Base-by-base conservation (phyloP, 768 basidiomycete genomes). In the Rhodotorula graminis region DNA sequence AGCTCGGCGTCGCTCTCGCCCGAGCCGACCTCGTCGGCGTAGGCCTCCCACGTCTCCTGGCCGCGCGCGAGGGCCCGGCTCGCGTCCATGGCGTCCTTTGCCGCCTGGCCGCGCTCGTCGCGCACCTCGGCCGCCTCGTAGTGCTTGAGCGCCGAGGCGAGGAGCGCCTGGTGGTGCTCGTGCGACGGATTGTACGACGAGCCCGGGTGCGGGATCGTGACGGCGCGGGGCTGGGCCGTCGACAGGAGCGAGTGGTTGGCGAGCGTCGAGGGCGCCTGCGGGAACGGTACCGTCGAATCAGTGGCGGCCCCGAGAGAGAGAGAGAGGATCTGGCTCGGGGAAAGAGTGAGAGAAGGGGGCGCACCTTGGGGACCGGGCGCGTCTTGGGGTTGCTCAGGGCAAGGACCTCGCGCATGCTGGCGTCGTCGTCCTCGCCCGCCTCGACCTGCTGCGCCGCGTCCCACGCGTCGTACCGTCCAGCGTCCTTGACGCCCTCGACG, bases 391-490 rank as follows among this genome's bases (percentile, higher is more conserved):
- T 42, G 50, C 64, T 42, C 8, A 57, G 12, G 2, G 27, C 50
- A 2, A 74, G 47, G 7, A 58, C 33, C 40, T 65, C 61, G 27
- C 58, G 40, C 66, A 76, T 65, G 2, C 49, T 58, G 14, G n/a
- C 40, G 31, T 72, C 70, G 21, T 62, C 66, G 59, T 65, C 67
- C 29, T 52, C 52, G 23, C 55, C 61, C 27, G 50, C 31, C 25
- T 49, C 60, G 37, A 37, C 37, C 31, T 61, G 37, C 27, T 40
- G 16, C 29, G 53, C 61, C n/a, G 69, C 40, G 29, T 71, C 58
- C 77, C 77, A 78, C 25, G 73, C 73, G 25, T 78, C 77, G 64
- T 76, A 78, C 53, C 64, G 53, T 12, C 75, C 77, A 3, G 70
- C 68, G 0, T 64, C 49, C 55, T 58, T 64, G 57, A 69, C 76